A percentile compares a stretch with the other conserved stretches of the same genome.
Evolutionary conservation across 768 basidiomycete genomes (phyloP).

Genomic region (Lactarius quietus): DNA sequence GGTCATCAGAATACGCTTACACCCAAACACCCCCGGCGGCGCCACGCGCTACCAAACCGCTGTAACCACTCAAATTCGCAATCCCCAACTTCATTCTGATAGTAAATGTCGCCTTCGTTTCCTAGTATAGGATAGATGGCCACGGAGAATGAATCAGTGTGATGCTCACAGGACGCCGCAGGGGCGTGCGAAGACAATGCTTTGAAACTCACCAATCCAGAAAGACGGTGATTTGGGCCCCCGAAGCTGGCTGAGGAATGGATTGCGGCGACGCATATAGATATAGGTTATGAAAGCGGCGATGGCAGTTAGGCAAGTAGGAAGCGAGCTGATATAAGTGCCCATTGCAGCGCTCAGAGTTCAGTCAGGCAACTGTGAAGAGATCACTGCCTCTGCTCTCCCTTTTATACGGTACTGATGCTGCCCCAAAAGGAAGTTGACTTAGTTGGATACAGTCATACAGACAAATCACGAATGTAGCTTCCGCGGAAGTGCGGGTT

Average conservation of each 20-base stretch:
- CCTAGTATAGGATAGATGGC: constrained; percentile 21
- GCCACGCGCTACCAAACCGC: constrained; percentile 20
- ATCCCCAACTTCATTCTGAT: constrained; percentile 30
- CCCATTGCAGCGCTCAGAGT: background rate
- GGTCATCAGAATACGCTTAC: constrained; percentile 8
- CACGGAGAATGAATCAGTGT: background rate
- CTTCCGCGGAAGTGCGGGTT: background rate
- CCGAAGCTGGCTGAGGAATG: constrained; percentile 8
- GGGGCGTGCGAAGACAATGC: background rate
- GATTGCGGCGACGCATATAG: background rate
- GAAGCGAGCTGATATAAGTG: background rate
- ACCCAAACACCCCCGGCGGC: constrained; percentile 23
- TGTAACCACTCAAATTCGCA: constrained; percentile 20
- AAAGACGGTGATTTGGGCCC: constrained; percentile 9
- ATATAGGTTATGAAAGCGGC: background rate
- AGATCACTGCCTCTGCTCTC: background rate
- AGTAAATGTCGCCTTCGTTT: constrained; percentile 25
- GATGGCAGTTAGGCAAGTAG: background rate
- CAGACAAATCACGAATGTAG: background rate
- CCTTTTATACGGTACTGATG: background rate
- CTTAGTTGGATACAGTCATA: no score
- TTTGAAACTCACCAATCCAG: constrained; percentile 11
- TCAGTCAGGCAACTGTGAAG: background rate
- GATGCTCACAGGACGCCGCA: background rate
- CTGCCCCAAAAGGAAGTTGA: background rate